Evolutionary conservation across 306 rosid genomes (phyloP).

Genomic region (Vigna angularis): DNA sequence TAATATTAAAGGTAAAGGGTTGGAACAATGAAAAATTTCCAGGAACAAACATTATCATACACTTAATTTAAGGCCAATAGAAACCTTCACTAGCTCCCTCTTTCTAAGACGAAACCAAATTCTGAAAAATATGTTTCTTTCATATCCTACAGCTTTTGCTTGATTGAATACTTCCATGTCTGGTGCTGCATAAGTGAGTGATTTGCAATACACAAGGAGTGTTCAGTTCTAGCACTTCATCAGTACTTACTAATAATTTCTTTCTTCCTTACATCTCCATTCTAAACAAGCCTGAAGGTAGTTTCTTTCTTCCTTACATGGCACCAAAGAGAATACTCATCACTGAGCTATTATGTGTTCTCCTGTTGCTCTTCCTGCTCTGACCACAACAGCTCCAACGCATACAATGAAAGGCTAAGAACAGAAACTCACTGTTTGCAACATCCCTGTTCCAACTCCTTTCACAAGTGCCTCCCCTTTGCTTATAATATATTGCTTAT

Average conservation of each 20-base stretch:
- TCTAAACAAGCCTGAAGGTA: not conserved
- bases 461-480: constrained; percentile 80
- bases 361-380: constrained; percentile 62
- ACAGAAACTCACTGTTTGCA: constrained; percentile 76
- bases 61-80: too few species aligned
- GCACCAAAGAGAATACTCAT: constrained; percentile 97
- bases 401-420: constrained; percentile 87
- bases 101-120: too few species aligned
- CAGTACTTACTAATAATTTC: not conserved
- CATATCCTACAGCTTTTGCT: constrained; percentile 87
- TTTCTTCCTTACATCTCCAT: too few species aligned
- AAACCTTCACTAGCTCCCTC: too few species aligned
- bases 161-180: constrained; percentile 90
- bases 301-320: constrained; percentile 58
- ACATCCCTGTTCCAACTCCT: constrained; percentile 89
- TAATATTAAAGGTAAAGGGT: too few species aligned
- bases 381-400: constrained; percentile 87
- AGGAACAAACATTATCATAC: too few species aligned
- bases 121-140: too few species aligned
- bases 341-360: constrained; percentile 75
- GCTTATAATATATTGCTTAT: constrained; percentile 60
- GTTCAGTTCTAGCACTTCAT: constrained; percentile 12
- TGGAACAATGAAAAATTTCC: too few species aligned
- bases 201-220: constrained; percentile 52
- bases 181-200: constrained; percentile 88